Percentiles rank a stretch among this genome's conserved stretches.
phyloP scores from a whole-genome alignment of 2,329 filamentous ascomycete genomes.

The Hymenotorrendiella dingleyae region DNA sequence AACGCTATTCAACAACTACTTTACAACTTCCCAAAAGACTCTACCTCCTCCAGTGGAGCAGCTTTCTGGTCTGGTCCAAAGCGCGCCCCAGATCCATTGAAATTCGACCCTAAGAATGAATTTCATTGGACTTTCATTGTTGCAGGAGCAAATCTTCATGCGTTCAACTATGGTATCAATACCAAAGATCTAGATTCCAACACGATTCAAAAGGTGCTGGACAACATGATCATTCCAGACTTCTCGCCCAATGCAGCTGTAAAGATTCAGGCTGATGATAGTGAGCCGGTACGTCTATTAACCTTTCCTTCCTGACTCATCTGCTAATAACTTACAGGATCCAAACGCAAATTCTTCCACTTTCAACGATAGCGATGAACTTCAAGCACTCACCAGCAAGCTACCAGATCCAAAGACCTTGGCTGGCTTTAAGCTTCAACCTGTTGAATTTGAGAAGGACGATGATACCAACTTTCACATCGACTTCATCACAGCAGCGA shows the following conservation, averaged over 20 bases:
- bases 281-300: slow-evolving; percentile 62
- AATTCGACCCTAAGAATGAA: slow-evolving; percentile 77
- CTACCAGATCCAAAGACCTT: slow-evolving; percentile 76
- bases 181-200: slow-evolving; percentile 65
- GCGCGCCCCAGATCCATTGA: slow-evolving; percentile 85
- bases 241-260: slow-evolving; percentile 85
- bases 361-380: slow-evolving; percentile 69
- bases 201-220: slow-evolving; percentile 73
- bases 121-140: slow-evolving; percentile 87
- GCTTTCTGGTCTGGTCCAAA: slow-evolving; percentile 98
- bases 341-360: slow-evolving; percentile 60
- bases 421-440: slow-evolving; percentile 80
- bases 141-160: slow-evolving; percentile 84
- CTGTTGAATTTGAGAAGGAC: slow-evolving; percentile 98
- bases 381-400: slow-evolving; percentile 64
- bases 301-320: neutral
- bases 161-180: slow-evolving; percentile 97
- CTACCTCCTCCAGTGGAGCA: slow-evolving; percentile 78
- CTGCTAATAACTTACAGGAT: slow-evolving; percentile 45
- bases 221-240: slow-evolving; percentile 92
- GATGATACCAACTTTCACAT: slow-evolving; percentile 98
- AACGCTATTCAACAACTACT: slow-evolving; percentile 93
- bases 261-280: slow-evolving; percentile 95
- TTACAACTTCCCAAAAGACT: slow-evolving; percentile 96
- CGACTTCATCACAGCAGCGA: slow-evolving; percentile 96